These are phyloP conservation scores for Paramecium caudatum DNA, from an alignment of 73 alveolate genomes.

Conservation along the genomic window DNA sequence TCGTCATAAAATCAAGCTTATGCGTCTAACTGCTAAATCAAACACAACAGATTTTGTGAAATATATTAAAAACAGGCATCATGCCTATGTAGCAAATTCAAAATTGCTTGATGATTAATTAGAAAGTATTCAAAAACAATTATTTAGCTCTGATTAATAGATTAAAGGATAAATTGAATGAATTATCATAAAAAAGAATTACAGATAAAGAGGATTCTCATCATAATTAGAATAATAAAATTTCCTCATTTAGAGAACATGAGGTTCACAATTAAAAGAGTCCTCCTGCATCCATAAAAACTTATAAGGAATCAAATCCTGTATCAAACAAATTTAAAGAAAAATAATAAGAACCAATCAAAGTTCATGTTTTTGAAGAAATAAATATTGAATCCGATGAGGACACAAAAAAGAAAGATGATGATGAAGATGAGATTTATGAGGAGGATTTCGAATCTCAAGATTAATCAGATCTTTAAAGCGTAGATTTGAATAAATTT, in stretches of 20 bases:
- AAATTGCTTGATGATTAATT: not conserved
- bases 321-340: not conserved
- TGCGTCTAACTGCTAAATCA: not conserved
- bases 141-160: not conserved
- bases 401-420: slow-evolving; percentile 4
- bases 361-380: slow-evolving; percentile 39
- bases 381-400: slow-evolving; percentile 37
- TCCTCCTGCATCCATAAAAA: too few species aligned
- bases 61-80: not conserved
- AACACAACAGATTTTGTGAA: not conserved
- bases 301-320: too few species aligned
- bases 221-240: too few species aligned
- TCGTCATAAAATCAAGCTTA: not conserved
- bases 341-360: not conserved
- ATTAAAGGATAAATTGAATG: not conserved
- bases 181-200: not conserved
- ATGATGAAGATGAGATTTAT: not conserved
- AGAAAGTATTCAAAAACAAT: not conserved
- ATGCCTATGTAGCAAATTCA: not conserved
- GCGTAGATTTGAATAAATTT: slow-evolving; percentile 9
- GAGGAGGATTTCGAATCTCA: slow-evolving; percentile 27
- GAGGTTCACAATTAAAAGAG: too few species aligned
- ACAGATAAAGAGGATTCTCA: too few species aligned
- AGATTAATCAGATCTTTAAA: not conserved
- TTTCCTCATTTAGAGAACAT: too few species aligned